Evolutionary conservation across 2,329 filamentous ascomycete genomes (phyloP).

Genomic region (Knufia petricola): DNA sequence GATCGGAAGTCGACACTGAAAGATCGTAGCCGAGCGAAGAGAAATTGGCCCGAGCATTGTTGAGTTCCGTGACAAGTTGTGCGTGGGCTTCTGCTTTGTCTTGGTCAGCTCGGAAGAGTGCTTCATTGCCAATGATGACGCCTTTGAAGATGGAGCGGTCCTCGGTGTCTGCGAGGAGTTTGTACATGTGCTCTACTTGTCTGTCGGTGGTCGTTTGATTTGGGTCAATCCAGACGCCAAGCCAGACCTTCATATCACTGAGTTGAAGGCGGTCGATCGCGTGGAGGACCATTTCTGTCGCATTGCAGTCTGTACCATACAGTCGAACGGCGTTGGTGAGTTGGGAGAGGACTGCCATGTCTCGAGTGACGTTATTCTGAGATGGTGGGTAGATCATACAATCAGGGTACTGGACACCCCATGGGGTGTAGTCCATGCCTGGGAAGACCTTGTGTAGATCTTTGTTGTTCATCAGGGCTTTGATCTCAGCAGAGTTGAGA

Average conservation of each 20-base stretch:
- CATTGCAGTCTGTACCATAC: conserved; percentile 95
- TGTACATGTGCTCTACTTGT: conserved; percentile 75
- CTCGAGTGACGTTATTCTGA: conserved; percentile 89
- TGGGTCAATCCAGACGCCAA: conserved; percentile 84
- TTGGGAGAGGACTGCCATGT: conserved; percentile 81
- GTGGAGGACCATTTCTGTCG: conserved; percentile 86
- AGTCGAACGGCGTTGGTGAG: conserved; percentile 79
- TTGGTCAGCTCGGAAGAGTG: conserved; percentile 43
- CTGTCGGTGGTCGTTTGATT: conserved; percentile 76
- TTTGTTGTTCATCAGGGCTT: conserved; percentile 68
- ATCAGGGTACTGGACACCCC: conserved; percentile 81
- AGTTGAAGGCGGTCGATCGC: conserved; percentile 66
- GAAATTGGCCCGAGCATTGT: conserved; percentile 62
- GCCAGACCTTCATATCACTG: conserved; percentile 73
- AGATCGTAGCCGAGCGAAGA: conserved; percentile 56
- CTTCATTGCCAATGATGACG: conserved; percentile 55
- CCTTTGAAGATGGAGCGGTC: conserved; percentile 46
- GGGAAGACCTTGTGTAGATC: conserved; percentile 88
- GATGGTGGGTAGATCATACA: conserved; percentile 69
- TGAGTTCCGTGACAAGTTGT: conserved; percentile 55
- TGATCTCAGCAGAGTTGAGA: conserved; percentile 68
- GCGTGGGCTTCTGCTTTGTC: conserved; percentile 54
- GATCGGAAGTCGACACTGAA: conserved; percentile 75
- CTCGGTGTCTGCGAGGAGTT: conserved; percentile 54
- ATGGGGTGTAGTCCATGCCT: conserved; percentile 88